These are phyloP conservation scores for Exophiala sp. DNA, from an alignment of 2,329 filamentous ascomycete genomes.

Conservation along the genomic window DNA sequence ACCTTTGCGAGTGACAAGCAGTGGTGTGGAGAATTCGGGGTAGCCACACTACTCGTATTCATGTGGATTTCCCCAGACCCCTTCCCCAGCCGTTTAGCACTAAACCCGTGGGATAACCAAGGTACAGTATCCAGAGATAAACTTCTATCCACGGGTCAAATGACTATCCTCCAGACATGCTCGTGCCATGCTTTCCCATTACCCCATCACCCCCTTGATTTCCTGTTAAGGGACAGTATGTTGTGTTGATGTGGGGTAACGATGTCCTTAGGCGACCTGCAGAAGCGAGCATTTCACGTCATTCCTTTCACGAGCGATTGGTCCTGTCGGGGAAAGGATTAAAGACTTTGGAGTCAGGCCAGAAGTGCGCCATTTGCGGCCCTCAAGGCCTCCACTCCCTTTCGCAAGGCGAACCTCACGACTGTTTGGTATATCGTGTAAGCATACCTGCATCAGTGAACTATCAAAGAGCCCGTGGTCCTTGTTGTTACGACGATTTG, in stretches of 20 bases:
- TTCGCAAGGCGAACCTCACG: neutral
- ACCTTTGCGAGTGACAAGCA: no score
- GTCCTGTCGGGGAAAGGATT: neutral
- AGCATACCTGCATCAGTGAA: neutral
- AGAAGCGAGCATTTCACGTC: neutral
- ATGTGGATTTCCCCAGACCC: neutral
- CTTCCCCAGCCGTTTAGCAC: neutral
- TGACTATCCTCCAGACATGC: neutral
- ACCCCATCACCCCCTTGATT: constrained; percentile 4
- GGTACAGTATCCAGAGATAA: no score
- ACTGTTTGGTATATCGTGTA: neutral
- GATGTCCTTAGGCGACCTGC: neutral
- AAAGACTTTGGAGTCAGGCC: neutral
- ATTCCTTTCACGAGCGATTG: neutral
- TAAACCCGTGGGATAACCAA: no score
- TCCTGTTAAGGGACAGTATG: constrained; percentile 1
- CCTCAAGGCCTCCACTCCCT: neutral
- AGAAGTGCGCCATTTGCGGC: neutral
- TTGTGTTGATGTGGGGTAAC: constrained; percentile 4
- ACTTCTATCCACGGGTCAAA: no score
- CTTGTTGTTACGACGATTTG: neutral
- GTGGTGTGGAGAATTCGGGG: neutral
- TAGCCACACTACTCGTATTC: neutral
- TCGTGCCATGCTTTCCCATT: neutral
- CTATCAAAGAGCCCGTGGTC: neutral